Evolutionary conservation across 2,329 filamentous ascomycete genomes (phyloP), one percentile per base, ranked within the genome.

Genomic region (Aspergillus tanneri): DNA sequence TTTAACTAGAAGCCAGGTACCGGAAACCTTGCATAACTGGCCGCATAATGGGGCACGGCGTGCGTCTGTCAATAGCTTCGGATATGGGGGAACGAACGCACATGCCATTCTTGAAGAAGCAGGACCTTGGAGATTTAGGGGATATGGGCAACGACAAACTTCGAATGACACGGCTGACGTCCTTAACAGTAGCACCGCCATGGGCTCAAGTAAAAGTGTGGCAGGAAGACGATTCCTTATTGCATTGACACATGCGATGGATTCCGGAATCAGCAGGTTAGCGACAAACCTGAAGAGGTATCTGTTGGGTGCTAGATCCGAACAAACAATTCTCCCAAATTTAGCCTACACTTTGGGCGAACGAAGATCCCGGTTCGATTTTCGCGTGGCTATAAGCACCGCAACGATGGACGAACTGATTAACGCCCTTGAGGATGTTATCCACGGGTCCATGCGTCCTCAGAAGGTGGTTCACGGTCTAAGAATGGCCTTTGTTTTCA

Each of bases 361-460:
- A 5, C 42, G 47, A 19, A 42, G 47, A 4, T 39, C 37, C 19
- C 23, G 11, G 6, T 46, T 37, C 30, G 10, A n/a, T 21, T 21
- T 18, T n/a, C 23, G n/a, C n/a, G n/a, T n/a, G n/a, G n/a, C n/a
- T n/a, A n/a, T n/a, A n/a, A n/a, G n/a, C n/a, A 38, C 45, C 10
- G 21, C 19, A 16, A 24, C 37, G 14, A 5, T 34, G 12, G 19
- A 27, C 5, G 39, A 39, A 9, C 46, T 49, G n/a, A 19, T 16
- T 21, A 19, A 40, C 2, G 4, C 21, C 19, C 21, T 47, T 3
- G 25, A 14, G 9, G 43, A 39, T 4, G 46, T 52, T 3, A 25
- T 18, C n/a, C 47, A 46, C 2, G 38, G 68, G 11, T 59, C 54
- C 6, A 70, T 67, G 43, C 56, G 68, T 14, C 68, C 70, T 40